phyloP scores from a whole-genome alignment of 768 basidiomycete genomes.

The Lentinula guzmanii region DNA sequence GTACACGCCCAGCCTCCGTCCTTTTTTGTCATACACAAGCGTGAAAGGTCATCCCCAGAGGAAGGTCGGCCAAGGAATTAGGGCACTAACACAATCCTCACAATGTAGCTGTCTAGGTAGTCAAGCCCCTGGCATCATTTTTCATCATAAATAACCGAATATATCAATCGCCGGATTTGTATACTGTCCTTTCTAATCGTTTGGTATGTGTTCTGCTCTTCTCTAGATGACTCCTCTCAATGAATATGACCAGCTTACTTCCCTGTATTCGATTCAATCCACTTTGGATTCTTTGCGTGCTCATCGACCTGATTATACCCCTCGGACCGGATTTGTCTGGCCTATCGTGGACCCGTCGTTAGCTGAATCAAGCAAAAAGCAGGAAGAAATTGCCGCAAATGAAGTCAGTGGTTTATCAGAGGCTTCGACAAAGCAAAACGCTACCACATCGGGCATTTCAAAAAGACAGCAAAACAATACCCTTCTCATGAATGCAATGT shows the following conservation, averaged over 20 bases:
- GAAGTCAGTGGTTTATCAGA: conserved; percentile 17
- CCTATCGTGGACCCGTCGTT: conserved; percentile 61
- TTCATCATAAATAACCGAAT: conserved; percentile 88
- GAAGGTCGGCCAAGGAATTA: conserved; percentile 51
- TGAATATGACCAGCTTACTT: conserved; percentile 45
- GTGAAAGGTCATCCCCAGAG: conserved; percentile 76
- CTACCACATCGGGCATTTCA: conserved; percentile 19
- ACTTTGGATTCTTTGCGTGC: conserved; percentile 71
- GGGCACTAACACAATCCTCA: not conserved
- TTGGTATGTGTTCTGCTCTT: conserved; percentile 45
- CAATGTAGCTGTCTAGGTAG: conserved; percentile 29
- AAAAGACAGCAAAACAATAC: conserved; percentile 64
- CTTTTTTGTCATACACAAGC: conserved; percentile 86
- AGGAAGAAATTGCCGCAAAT: conserved; percentile 13
- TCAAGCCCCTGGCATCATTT: conserved; percentile 73
- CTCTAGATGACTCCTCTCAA: not conserved
- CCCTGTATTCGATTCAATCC: conserved; percentile 64
- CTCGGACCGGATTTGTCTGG: conserved; percentile 81
- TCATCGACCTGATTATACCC: conserved; percentile 77
- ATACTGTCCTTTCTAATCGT: conserved; percentile 78
- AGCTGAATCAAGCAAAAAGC: conserved; percentile 35
- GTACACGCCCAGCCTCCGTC: conserved; percentile 76
- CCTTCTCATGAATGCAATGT: conserved; percentile 75
- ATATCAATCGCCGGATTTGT: conserved; percentile 83
- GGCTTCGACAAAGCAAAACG: conserved; percentile 9